These are phyloP conservation scores for Strigomonas galati DNA, from an alignment of 208 protist genomes.

Conservation along the genomic window DNA sequence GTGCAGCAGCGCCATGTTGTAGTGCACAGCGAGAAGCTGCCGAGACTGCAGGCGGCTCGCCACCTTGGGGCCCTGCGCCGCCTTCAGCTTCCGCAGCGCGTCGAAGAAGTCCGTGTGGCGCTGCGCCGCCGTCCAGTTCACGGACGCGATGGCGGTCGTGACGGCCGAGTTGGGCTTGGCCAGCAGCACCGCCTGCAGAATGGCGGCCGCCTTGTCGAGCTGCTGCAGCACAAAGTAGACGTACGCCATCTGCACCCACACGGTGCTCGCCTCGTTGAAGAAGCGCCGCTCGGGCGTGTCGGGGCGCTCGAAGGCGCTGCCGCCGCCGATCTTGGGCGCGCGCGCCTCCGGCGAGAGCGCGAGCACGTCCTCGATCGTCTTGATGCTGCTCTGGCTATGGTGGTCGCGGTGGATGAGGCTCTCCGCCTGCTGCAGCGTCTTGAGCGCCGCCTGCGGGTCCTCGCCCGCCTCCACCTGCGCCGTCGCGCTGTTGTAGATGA, in stretches of 20 bases:
- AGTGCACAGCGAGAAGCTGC: constrained; percentile 69
- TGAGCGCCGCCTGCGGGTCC: constrained; percentile 38
- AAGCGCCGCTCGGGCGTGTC: constrained; percentile 55
- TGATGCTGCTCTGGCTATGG: constrained; percentile 33
- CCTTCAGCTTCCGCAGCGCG: constrained; percentile 57
- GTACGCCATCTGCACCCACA: constrained; percentile 84
- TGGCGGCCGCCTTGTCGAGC: constrained; percentile 39
- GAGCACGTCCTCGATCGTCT: constrained; percentile 48
- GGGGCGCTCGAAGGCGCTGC: constrained; percentile 1
- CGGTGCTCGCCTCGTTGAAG: constrained; percentile 72
- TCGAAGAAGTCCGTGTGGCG: constrained; percentile 73
- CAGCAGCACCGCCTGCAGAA: constrained; percentile 51
- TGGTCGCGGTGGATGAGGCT: constrained; percentile 40
- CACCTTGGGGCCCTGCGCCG: constrained; percentile 57
- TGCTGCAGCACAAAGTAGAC: constrained; percentile 41
- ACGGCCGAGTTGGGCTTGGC: constrained; percentile 57
- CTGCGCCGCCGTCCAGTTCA: constrained; percentile 69
- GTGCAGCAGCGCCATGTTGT: constrained; percentile 85
- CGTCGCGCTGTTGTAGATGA: constrained; percentile 77
- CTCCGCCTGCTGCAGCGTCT: constrained; percentile 68
- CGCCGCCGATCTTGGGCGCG: constrained; percentile 8
- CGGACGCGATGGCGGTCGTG: constrained; percentile 59
- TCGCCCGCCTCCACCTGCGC: constrained; percentile 62
- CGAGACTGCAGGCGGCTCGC: constrained; percentile 49
- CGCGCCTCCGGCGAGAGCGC: constrained; percentile 27